phyloP scores from a whole-genome alignment of 495 filamentous ascomycete species.

The Penicillium egyptiacum region DNA sequence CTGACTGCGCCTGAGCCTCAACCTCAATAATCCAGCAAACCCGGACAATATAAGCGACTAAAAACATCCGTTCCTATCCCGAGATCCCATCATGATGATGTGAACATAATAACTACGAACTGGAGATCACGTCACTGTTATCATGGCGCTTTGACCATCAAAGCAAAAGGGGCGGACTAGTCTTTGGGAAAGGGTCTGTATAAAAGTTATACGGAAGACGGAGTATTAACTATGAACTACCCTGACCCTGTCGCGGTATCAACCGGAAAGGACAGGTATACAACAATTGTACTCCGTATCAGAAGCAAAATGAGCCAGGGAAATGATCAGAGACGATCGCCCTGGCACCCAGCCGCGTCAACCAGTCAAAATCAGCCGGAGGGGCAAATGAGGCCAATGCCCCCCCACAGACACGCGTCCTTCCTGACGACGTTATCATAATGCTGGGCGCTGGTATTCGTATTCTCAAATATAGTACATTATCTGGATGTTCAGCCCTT shows the following conservation, averaged over 20 bases:
- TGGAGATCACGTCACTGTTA: slow-evolving; percentile 9
- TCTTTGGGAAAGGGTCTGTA: not conserved
- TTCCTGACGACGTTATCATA: not conserved
- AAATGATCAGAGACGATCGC: slow-evolving; percentile 32
- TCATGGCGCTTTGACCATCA: slow-evolving; percentile 8
- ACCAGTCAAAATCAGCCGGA: slow-evolving; percentile 22
- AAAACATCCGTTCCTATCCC: not conserved
- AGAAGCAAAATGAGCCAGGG: slow-evolving; percentile 5
- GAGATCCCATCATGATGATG: slow-evolving; percentile 11
- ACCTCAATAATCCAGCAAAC: not conserved
- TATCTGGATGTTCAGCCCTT: not conserved
- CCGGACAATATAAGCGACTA: slow-evolving; percentile 7
- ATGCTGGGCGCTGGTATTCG: not conserved
- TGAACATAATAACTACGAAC: not conserved
- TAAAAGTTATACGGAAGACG: not conserved
- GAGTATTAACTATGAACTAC: too few species aligned
- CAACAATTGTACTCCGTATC: not conserved
- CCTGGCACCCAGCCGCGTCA: slow-evolving; percentile 23
- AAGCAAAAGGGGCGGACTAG: not conserved
- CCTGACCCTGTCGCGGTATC: not conserved
- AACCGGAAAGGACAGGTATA: slow-evolving; percentile 9
- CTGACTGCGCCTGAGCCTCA: not conserved
- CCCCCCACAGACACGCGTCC: slow-evolving; percentile 32
- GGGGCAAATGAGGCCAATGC: slow-evolving; percentile 17
- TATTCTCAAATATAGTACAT: not conserved